Evolutionary conservation across 1,284 basidiomycete genomes (phyloP), one percentile per base, ranked within the genome.

Genomic region (Vanrija sp.): DNA sequence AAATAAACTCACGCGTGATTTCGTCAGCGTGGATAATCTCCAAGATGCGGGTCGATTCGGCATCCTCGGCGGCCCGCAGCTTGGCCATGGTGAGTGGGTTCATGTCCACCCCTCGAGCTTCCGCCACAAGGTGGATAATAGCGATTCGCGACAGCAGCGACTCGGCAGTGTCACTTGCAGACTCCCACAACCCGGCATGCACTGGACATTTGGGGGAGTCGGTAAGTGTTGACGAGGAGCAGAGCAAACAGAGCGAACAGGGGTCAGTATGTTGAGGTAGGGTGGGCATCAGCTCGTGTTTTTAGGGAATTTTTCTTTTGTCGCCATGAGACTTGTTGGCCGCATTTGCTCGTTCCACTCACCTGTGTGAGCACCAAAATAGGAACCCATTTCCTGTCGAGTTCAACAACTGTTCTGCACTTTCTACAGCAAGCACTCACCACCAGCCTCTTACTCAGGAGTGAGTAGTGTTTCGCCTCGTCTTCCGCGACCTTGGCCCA

Each of bases 101-200:
- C 57, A 92, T 88, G 73, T 93, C 91, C 7, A 93, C 80, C 3
- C 91, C 90, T 26, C 90, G 80, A 1, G 90, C 89, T 78, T 93
- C 91, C 69, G 92, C 90, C 0, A 93, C 90, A 28, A 93, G 83
- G 66, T 92, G 90, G 63, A 93, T 90, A 72, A 93, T 92, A 2
- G 88, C 88, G 25, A 93, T 83, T 3, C 90, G 82, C 0, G 89
- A 81, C 38, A 84, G 83, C 29, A 93, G 80, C 2, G 87, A 89
- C 49, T 84, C 72, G 3, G 83, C 83, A 0, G 90, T 93, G 46
- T 85, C 82, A 15, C 80, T 79, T 1, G 90, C 91, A 4, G 87
- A 88, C 55, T 91, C 85, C 90, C 89, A 92, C 5, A 92, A 82
- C 0, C 83, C 83, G 0, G 87, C 87, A 66, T 89, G 87, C 1